Evolutionary conservation across 108 stramenopile genomes (phyloP).

Genomic region (Hondaea fermentalgiana): DNA sequence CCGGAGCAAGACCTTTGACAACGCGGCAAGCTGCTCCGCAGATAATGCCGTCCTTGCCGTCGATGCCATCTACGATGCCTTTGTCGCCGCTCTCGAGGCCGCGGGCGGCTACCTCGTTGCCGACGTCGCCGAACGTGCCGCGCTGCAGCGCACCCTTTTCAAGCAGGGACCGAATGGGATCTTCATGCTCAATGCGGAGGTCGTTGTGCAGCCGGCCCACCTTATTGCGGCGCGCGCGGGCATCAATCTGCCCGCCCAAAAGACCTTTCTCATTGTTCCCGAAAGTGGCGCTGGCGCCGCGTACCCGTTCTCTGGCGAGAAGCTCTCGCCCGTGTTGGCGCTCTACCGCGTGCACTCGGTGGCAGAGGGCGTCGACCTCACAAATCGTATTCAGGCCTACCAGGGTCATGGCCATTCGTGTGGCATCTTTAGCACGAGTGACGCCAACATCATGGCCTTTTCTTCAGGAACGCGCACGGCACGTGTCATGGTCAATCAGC

Average conservation of each 20-base stretch:
- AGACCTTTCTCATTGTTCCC: not conserved
- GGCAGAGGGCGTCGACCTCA: not conserved
- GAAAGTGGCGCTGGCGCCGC: not conserved
- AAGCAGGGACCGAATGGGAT: not conserved
- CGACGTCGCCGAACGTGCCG: not conserved
- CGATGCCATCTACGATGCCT: not conserved
- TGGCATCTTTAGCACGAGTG: not conserved
- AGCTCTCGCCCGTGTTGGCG: conserved; percentile 2
- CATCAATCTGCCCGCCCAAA: not conserved
- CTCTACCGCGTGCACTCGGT: not conserved
- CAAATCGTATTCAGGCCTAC: not conserved
- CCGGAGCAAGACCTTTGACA: not conserved
- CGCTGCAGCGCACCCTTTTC: not conserved
- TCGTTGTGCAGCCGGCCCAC: not conserved
- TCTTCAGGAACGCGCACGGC: not conserved
- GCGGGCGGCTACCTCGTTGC: not conserved
- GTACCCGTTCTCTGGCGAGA: not conserved
- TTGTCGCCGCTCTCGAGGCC: not conserved
- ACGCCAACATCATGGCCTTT: not conserved
- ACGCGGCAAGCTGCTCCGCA: not conserved
- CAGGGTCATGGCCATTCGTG: not conserved
- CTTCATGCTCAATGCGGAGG: not conserved
- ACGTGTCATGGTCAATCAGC: conserved; percentile 8
- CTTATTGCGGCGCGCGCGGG: not conserved
- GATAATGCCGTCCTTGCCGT: not conserved